phyloP scores from a whole-genome alignment of 2,329 filamentous ascomycete genomes.

The Penicillium sumatraense region DNA sequence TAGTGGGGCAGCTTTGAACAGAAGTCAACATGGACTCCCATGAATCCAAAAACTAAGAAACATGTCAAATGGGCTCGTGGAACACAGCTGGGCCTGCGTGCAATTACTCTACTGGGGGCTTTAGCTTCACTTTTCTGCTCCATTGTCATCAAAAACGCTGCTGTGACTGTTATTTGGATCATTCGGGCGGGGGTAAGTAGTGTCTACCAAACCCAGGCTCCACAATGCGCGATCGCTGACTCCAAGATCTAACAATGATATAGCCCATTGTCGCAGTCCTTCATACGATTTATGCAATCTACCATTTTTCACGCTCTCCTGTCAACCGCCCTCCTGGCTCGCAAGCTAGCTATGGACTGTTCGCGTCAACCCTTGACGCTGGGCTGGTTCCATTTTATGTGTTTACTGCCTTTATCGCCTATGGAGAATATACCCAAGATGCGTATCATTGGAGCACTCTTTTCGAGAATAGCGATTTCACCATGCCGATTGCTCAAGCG shows the following conservation, averaged over 20 bases:
- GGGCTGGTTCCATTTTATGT: constrained; percentile 67
- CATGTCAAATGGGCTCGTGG: constrained; percentile 72
- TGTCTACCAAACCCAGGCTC: neutral
- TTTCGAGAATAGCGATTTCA: constrained; percentile 59
- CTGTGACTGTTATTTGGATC: constrained; percentile 71
- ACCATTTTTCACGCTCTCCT: constrained; percentile 74
- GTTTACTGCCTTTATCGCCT: constrained; percentile 61
- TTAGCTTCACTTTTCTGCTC: constrained; percentile 74
- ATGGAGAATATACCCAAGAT: constrained; percentile 53
- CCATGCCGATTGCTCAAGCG: constrained; percentile 65
- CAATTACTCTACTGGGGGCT: constrained; percentile 70
- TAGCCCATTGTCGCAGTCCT: constrained; percentile 77
- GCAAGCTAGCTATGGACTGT: constrained; percentile 86
- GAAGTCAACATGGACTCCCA: constrained; percentile 64
- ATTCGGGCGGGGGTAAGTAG: constrained; percentile 73
- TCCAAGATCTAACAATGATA: neutral
- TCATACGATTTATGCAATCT: constrained; percentile 77
- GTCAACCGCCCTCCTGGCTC: constrained; percentile 75
- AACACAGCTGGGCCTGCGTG: constrained; percentile 70
- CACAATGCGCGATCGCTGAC: constrained; percentile 5
- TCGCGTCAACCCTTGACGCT: constrained; percentile 75
- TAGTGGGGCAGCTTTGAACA: constrained; percentile 63
- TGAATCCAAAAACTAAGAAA: constrained; percentile 72
- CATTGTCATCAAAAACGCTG: constrained; percentile 73
- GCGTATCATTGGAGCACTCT: constrained; percentile 69